Evolutionary conservation across 495 filamentous ascomycete species (phyloP), one percentile per base, ranked within the genome.

Genomic region (Penicillium longicatenatum): DNA sequence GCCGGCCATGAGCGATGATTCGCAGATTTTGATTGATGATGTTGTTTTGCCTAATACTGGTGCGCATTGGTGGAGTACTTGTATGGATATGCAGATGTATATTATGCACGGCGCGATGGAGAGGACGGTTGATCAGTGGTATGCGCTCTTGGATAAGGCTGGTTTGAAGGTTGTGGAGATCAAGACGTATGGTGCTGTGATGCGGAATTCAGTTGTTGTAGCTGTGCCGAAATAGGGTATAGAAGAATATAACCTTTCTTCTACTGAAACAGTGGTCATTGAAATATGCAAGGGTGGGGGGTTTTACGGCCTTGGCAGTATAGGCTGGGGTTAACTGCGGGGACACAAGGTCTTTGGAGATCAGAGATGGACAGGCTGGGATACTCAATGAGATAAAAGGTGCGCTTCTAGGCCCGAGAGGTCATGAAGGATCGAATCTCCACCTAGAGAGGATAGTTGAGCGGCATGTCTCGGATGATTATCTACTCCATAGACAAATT

Each of bases 21-120:
- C 42, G 12, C 14, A 26, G 2, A 49, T 55, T 42, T 41, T 55
- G 12, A 47, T 41, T 55, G 44, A 49, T 30, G 53, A 49, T 22
- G 29, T 49, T 19, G 44, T 19, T 17, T 20, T 42, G 6, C 30
- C 44, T 14, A 43, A 29, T 39, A 48, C 19, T 6, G 31, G 33
- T 11, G 6, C 22, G 12, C 43, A 46, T 46, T 46, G 20, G 11
- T 24, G 22, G 20, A 24, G 20, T 12, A 46, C 43, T 4, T 24
- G 22, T 22, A 50, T 50, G 22, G 47, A 50, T 33, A 50, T 50
- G 12, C n/a, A 29, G 8, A 50, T 50, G 29, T 30, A 30, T 29
- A 31, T 31, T 9, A 31, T 22, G 22, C 19, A 22, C 5, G 43
- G 20, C 10, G 20, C 43, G 5, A 21, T 22, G 11, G 43, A 46